phyloP scores from a whole-genome alignment of 441 rosid genomes.

The Mallotus japonicus region DNA sequence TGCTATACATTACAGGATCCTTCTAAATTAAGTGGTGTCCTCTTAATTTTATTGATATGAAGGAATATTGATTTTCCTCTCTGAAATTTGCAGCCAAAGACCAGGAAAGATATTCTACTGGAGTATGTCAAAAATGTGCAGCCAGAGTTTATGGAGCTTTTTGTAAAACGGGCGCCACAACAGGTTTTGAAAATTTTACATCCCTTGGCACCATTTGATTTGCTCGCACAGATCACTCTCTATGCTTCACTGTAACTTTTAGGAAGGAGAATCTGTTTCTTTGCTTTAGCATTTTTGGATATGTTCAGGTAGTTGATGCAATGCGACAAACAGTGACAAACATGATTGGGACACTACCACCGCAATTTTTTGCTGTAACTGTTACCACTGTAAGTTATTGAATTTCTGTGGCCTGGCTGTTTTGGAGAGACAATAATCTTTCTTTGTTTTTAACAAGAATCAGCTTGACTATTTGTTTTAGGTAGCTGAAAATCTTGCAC shows the following conservation, averaged over 20 bases:
- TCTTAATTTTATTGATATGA: background rate
- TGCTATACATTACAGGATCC: background rate
- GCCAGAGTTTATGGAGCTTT: slow-evolving; percentile 93
- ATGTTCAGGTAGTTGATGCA: slow-evolving; percentile 80
- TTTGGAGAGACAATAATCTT: background rate
- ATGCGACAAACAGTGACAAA: slow-evolving; percentile 92
- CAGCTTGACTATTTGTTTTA: slow-evolving; percentile 30
- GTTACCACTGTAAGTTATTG: slow-evolving; percentile 70
- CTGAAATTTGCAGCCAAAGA: slow-evolving; percentile 46
- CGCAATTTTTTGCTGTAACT: slow-evolving; percentile 79
- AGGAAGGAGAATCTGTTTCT: slow-evolving; percentile 4
- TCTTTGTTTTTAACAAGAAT: slow-evolving; percentile 12
- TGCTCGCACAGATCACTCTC: background rate
- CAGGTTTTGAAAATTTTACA: slow-evolving; percentile 44
- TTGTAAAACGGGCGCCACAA: slow-evolving; percentile 83
- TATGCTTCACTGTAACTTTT: background rate
- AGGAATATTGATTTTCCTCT: slow-evolving; percentile 14
- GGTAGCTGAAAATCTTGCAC: slow-evolving; percentile 99
- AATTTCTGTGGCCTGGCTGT: slow-evolving; percentile 8
- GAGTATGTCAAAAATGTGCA: slow-evolving; percentile 96
- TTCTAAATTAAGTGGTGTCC: background rate
- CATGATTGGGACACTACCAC: slow-evolving; percentile 92
- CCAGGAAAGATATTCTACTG: slow-evolving; percentile 76
- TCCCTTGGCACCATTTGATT: background rate
- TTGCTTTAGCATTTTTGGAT: slow-evolving; percentile 16